Evolutionary conservation across 2,329 filamentous ascomycete species (phyloP), one percentile per base, ranked within the genome.

Genomic region (Ophiostoma angusticollis): DNA sequence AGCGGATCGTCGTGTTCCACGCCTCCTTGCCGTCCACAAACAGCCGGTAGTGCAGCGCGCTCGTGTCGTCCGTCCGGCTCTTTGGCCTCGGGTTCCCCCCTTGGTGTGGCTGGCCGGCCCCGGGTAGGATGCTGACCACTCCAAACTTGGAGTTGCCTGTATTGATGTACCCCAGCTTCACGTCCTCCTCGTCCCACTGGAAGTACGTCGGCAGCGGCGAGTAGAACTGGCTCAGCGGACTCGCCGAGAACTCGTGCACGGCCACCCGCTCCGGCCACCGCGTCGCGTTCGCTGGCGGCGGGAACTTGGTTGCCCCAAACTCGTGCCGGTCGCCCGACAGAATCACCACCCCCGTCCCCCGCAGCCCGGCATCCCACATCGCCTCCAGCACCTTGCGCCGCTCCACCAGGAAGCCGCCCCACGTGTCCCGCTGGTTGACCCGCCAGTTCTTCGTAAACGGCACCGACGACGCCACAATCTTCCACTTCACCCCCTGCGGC

Each of bases 401-500:
- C 63, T 98, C 91, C 35, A 69, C 63, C 2, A 95, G 67, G 58
- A 93, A 95, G 0, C 89, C 89, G 33, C 84, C 85, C 91, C 91
- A 98, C 0, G 91, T 96, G 54, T 98, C 91, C 45, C 79, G 69
- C 2, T 76, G 77, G 47, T 91, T 89, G 47, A 94, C 74, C 18
- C 77, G 80, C 89, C 91, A 98, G 58, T 98, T 98, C 63, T 94
- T 93, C 6, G 91, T 96, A 56, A 98, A 94, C 0, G 91, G 91
- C 5, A 96, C 82, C 14, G 83, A 87, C 28, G 83, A 87, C 14
- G 87, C 79, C 36, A 98, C 67, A 50, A 98, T 78, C 63, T 96
- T 96, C 89, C 91, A 98, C 52, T 80, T 79, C 0, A 95, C 78
- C 1, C 85, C 84, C 22, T 65, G 63, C 0, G 83, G 80, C 46